A percentile compares a stretch with the other conserved stretches of the same genome.
phyloP scores from a whole-genome alignment of 306 rosid genomes.

The Gastrolobium villosum region DNA sequence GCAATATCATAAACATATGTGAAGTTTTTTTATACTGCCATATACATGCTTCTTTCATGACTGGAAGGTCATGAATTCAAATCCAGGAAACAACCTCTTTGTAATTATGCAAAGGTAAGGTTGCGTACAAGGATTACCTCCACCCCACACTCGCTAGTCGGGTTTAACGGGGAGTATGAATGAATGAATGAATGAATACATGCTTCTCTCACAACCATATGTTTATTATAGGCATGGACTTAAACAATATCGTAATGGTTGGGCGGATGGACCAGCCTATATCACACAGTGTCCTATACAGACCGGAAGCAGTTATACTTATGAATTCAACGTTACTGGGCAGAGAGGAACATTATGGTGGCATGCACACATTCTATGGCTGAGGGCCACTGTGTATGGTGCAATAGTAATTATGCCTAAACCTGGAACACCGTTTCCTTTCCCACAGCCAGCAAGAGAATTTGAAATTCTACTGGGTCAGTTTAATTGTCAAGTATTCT shows the following conservation, averaged over 20 bases:
- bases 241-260: constrained; percentile 72
- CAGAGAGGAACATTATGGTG: constrained; percentile 80
- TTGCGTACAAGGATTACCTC: no score
- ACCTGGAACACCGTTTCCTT: constrained; percentile 65
- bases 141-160: no score
- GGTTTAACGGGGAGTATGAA: no score
- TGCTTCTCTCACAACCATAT: neutral
- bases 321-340: constrained; percentile 71
- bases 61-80: no score
- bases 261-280: constrained; percentile 85
- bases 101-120: no score
- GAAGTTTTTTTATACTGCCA: neutral
- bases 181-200: no score
- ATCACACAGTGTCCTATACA: constrained; percentile 73
- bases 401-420: constrained; percentile 78
- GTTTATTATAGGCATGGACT: constrained; percentile 66
- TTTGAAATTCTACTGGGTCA: constrained; percentile 62
- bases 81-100: no score
- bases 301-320: constrained; percentile 64
- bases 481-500: constrained; percentile 15
- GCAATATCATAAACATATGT: neutral
- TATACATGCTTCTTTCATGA: neutral
- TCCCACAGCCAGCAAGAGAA: constrained; percentile 68
- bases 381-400: constrained; percentile 79
- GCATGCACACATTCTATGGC: constrained; percentile 85